phyloP scores from a whole-genome alignment of 1,139 yeast genomes.

The Geotrichum bryndzae region DNA sequence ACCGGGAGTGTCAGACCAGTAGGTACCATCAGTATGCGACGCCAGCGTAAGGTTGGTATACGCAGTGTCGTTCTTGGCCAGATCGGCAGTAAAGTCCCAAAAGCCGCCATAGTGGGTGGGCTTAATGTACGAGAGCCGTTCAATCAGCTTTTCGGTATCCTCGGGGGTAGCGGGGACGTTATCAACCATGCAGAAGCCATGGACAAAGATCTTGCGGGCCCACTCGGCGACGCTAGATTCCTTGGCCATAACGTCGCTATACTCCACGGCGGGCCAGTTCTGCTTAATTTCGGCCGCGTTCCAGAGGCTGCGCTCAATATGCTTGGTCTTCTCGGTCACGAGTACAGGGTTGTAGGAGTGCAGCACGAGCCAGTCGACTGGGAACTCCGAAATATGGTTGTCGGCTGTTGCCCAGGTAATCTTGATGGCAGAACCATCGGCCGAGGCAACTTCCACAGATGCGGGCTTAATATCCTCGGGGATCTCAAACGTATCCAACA shows the following conservation, averaged over 20 bases:
- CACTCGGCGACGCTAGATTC: constrained; percentile 49
- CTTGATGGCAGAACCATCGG: constrained; percentile 20
- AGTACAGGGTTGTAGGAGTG: constrained; percentile 58
- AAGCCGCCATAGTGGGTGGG: constrained; percentile 78
- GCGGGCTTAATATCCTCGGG: constrained; percentile 44
- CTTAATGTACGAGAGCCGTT: constrained; percentile 56
- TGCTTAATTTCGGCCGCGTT: constrained; percentile 42
- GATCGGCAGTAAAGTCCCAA: constrained; percentile 74
- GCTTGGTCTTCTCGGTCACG: constrained; percentile 32
- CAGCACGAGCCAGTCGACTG: constrained; percentile 47
- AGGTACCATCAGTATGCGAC: constrained; percentile 72
- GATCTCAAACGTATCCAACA: constrained; percentile 52
- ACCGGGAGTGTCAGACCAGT: constrained; percentile 75
- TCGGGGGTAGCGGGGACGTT: constrained; percentile 59
- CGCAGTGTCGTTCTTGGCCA: constrained; percentile 68
- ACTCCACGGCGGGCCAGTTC: constrained; percentile 51
- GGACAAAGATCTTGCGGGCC: constrained; percentile 51
- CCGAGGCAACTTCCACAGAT: neutral
- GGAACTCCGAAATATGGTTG: constrained; percentile 46
- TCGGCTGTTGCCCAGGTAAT: constrained; percentile 43
- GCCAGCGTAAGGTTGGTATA: constrained; percentile 65
- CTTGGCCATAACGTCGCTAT: constrained; percentile 44
- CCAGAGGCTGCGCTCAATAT: constrained; percentile 41
- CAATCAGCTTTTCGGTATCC: constrained; percentile 55
- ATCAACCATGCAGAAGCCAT: constrained; percentile 61